Evolutionary conservation across 768 basidiomycete species (phyloP).

Genomic region (Tephrocybe sp.): DNA sequence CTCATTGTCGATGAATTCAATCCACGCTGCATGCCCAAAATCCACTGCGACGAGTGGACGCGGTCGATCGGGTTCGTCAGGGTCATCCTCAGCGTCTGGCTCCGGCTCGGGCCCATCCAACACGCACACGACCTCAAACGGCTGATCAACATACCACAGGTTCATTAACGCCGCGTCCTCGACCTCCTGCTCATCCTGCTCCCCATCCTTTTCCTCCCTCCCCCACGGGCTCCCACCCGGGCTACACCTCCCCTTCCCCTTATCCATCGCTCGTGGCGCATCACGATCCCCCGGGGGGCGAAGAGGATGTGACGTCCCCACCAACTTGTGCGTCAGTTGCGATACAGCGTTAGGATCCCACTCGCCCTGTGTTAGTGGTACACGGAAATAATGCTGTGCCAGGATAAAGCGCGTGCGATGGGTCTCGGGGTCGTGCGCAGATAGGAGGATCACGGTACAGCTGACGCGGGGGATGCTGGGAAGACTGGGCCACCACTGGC

Average conservation of each 20-base stretch:
- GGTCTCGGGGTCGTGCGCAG: constrained; percentile 59
- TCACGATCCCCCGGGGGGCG: constrained; percentile 1
- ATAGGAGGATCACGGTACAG: constrained; percentile 71
- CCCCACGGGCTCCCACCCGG: constrained; percentile 13
- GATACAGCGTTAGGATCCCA: constrained; percentile 21
- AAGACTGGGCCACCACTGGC: constrained; percentile 80
- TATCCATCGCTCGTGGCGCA: background rate
- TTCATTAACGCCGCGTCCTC: constrained; percentile 59
- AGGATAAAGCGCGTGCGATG: constrained; percentile 64
- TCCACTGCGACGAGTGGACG: constrained; percentile 79
- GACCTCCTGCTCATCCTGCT: constrained; percentile 18
- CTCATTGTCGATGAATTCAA: constrained; percentile 54
- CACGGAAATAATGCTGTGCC: constrained; percentile 75
- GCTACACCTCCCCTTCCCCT: background rate
- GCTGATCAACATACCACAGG: constrained; percentile 69
- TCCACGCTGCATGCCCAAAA: constrained; percentile 87
- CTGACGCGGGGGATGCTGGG: constrained; percentile 64
- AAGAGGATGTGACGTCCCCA: constrained; percentile 9
- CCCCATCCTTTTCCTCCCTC: constrained; percentile 16
- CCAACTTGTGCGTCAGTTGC: constrained; percentile 10
- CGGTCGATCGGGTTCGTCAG: constrained; percentile 43
- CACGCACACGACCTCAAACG: constrained; percentile 73
- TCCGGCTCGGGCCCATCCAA: constrained; percentile 35
- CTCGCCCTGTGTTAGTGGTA: constrained; percentile 48
- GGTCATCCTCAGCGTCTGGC: constrained; percentile 39